Percentiles rank a stretch among this genome's conserved stretches.
These are phyloP conservation scores for Saccharomycopsis selenospora DNA, from an alignment of 805 yeast genomes.

Conservation along the genomic window DNA sequence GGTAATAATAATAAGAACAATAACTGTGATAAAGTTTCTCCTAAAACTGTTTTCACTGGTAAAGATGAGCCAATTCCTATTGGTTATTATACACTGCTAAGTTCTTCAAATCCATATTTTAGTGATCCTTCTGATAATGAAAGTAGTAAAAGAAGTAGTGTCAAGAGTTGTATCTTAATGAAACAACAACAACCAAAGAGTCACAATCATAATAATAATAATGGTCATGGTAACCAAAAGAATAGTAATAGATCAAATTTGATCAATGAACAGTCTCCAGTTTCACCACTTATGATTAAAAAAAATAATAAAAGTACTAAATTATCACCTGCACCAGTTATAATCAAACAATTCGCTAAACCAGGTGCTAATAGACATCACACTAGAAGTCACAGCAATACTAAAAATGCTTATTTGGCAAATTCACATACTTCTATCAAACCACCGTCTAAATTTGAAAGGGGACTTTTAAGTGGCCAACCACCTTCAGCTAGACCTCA, in stretches of 20 bases:
- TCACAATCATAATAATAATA: not conserved
- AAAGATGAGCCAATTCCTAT: not conserved
- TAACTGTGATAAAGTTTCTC: too few species aligned
- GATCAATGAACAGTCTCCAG: not conserved
- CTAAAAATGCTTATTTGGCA: not conserved
- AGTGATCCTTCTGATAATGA: not conserved
- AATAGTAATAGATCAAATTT: not conserved
- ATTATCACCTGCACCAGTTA: conserved; percentile 1
- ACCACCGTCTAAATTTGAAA: not conserved
- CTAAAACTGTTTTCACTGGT: too few species aligned
- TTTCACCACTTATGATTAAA: not conserved
- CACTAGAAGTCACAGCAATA: not conserved
- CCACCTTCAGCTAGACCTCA: too few species aligned
- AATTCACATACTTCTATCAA: not conserved
- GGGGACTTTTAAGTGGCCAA: not conserved
- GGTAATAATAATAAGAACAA: not conserved
- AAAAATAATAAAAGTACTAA: not conserved
- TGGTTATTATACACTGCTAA: not conserved
- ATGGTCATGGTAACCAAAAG: not conserved
- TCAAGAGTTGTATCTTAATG: not conserved
- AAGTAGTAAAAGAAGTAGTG: conserved; percentile 2
- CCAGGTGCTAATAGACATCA: not conserved
- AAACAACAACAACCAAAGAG: not conserved
- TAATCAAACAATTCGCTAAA: not conserved
- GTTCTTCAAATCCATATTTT: not conserved